These are phyloP conservation scores for Nakazawaea pomicola DNA, from an alignment of 805 yeast species.

Conservation along the genomic window DNA sequence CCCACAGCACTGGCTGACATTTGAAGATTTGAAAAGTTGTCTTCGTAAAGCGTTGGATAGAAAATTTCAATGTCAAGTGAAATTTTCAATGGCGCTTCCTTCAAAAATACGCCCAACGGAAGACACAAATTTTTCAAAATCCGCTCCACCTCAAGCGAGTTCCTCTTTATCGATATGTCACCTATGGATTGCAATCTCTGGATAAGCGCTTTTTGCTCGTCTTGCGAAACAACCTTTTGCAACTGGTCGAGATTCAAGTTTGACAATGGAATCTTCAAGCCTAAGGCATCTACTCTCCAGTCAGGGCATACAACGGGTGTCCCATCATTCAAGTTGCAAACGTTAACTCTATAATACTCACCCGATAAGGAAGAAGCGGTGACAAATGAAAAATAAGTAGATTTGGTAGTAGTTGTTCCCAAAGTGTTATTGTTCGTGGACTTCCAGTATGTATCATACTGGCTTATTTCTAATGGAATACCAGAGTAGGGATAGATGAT, in stretches of 20 bases:
- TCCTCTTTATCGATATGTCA: slow-evolving; percentile 29
- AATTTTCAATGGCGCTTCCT: slow-evolving; percentile 49
- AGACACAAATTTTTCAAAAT: slow-evolving; percentile 45
- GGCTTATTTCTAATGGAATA: slow-evolving; percentile 76
- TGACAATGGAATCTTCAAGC: slow-evolving; percentile 55
- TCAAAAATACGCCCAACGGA: slow-evolving; percentile 56
- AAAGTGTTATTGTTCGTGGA: slow-evolving; percentile 54
- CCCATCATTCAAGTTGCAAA: slow-evolving; percentile 75
- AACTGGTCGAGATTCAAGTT: slow-evolving; percentile 49
- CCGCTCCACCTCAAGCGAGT: slow-evolving; percentile 34
- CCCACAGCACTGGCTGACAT: slow-evolving; percentile 14
- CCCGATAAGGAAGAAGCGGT: slow-evolving; percentile 91
- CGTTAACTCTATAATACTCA: slow-evolving; percentile 61
- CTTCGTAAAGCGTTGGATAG: slow-evolving; percentile 56
- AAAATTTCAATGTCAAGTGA: slow-evolving; percentile 71
- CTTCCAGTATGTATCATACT: slow-evolving; percentile 96
- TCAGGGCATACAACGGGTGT: slow-evolving; percentile 79
- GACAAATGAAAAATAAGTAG: slow-evolving; percentile 57
- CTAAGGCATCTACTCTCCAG: slow-evolving; percentile 46
- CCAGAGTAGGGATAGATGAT: slow-evolving; percentile 89
- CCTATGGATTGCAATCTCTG: not conserved
- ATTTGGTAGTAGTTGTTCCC: slow-evolving; percentile 14
- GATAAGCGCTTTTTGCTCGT: not conserved
- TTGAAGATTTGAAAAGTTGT: slow-evolving; percentile 24
- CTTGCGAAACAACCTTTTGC: slow-evolving; percentile 18